Percentiles rank a stretch among this genome's conserved stretches.
Evolutionary conservation across 176 grass and related monocot species (phyloP).

Genomic region (Juncus effusus): DNA sequence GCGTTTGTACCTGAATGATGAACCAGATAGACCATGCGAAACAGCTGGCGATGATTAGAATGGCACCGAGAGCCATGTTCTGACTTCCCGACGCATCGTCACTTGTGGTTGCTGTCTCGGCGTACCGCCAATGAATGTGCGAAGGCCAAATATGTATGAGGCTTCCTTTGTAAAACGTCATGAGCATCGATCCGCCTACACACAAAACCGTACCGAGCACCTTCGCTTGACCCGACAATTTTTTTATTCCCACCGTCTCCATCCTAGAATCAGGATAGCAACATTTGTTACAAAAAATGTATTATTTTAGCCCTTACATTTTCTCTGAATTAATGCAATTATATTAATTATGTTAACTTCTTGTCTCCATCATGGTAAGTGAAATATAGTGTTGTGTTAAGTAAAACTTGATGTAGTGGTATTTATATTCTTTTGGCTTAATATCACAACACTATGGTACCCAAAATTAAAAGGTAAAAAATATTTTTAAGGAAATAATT

Average conservation of each 20-base stretch:
- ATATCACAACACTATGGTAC: not conserved
- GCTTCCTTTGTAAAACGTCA: slow-evolving; percentile 39
- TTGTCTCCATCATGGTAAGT: not conserved
- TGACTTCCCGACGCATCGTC: not conserved
- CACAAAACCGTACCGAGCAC: slow-evolving; percentile 29
- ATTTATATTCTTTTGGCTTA: not conserved
- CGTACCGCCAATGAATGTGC: slow-evolving; percentile 48
- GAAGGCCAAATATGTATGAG: slow-evolving; percentile 36
- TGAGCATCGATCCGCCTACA: slow-evolving; percentile 35
- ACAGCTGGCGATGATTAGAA: slow-evolving; percentile 70
- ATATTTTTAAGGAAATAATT: too few relatives aligned
- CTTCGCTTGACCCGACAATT: slow-evolving; percentile 40
- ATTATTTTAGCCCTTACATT: not conserved
- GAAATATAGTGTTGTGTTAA: not conserved
- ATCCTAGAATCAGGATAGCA: slow-evolving; percentile 22
- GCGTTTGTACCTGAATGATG: slow-evolving; percentile 50
- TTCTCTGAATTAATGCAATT: not conserved
- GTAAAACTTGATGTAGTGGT: not conserved
- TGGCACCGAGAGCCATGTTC: slow-evolving; percentile 44
- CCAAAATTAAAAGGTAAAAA: not conserved
- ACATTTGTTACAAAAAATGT: too few relatives aligned
- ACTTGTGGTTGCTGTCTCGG: not conserved
- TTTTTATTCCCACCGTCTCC: slow-evolving; percentile 41
- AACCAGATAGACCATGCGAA: slow-evolving; percentile 73
- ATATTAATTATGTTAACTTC: not conserved